Conservation (phyloP, 176 grass and related monocot species). For the Chloris gayana region DNA sequence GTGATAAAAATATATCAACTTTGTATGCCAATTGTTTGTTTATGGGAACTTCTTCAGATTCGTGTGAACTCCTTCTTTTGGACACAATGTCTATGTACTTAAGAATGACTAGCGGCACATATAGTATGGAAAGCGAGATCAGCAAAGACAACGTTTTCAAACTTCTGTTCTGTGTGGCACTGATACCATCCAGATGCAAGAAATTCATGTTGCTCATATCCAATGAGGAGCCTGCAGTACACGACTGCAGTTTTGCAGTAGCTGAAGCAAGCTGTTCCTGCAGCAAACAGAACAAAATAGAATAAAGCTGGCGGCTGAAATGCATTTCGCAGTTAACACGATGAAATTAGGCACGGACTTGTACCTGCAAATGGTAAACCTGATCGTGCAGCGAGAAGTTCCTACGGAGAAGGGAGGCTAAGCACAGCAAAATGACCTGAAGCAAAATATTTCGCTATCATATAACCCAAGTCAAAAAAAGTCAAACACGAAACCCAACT, state of each 20-base stretch:
- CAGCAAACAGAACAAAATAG: not conserved
- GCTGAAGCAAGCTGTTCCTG: constrained; percentile 55
- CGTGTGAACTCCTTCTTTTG: constrained; percentile 41
- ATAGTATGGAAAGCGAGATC: constrained; percentile 52
- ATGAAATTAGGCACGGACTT: not conserved
- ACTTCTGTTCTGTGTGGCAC: constrained; percentile 23
- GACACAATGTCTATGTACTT: constrained; percentile 58
- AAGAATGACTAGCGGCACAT: constrained; percentile 41
- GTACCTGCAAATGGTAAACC: constrained; percentile 57
- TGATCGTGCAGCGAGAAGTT: constrained; percentile 64
- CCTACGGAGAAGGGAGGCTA: constrained; percentile 56
- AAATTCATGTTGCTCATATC: constrained; percentile 11
- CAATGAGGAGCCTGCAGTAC: constrained; percentile 33
- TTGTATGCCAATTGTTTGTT: constrained; percentile 72
- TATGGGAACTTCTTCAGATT: constrained; percentile 59
- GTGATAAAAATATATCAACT: constrained; percentile 72
- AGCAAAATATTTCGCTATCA: constrained; percentile 15
- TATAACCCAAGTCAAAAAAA: constrained; percentile 25
- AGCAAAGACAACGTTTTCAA: constrained; percentile 57
- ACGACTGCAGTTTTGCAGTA: constrained; percentile 51
- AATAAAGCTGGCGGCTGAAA: not conserved
- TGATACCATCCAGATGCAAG: constrained; percentile 22
- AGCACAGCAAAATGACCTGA: constrained; percentile 50
- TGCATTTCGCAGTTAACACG: not conserved
- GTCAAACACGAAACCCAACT: constrained; percentile 29